Base-by-base conservation (phyloP, 2,329 filamentous ascomycete species). In the Lachnellula subtilissima region DNA sequence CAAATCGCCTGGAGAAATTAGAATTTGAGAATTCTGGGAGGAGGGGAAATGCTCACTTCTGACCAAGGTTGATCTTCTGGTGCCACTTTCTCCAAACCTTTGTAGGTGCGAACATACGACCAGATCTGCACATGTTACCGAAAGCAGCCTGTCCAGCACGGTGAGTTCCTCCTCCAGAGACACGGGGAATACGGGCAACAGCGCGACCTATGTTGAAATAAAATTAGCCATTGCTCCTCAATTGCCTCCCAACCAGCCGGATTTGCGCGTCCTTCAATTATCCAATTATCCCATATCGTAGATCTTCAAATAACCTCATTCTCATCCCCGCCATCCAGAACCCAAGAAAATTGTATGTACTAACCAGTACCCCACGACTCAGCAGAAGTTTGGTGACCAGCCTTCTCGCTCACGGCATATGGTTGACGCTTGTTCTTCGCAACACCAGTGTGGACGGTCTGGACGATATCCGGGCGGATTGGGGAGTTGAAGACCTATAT, bases 51-150 rank as follows among this genome's bases (percentile, higher is more conserved):
- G 54, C 61, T 78, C 76, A 91, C 90, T 94, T 96, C 86, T 99
- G 94, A 78, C 89, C 89, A 79, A 95, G 86, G 86, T 96, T 96
- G 86, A 99, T 86, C 91, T 97, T 97, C 84, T 97, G 85, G 85
- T 99, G 94, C 95, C 94, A 99, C 85, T 96, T 97, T 78, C 94
- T 86, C 95, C 94, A 99, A 82, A 96, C 89, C 88, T 99, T 99
- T 81, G 94, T 99, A 69, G 94, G 94, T 70, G 94, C 94, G 82
- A 99, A 99, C 94, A 99, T 99, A 82, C 94, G 94, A 84, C 95
- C 94, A 76, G 93, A 96, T 78, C 94, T 92, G 84, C 94, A 99
- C 91, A 93, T 91, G 89, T 99, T 99, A 91, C 94, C 94, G 80
- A 97, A 99, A 71, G 94, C 94, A 78, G 94, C 94, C 85, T 99